These are phyloP conservation scores for Paramecium pentaurelia DNA, from an alignment of 73 alveolate genomes.

Conservation along the genomic window DNA sequence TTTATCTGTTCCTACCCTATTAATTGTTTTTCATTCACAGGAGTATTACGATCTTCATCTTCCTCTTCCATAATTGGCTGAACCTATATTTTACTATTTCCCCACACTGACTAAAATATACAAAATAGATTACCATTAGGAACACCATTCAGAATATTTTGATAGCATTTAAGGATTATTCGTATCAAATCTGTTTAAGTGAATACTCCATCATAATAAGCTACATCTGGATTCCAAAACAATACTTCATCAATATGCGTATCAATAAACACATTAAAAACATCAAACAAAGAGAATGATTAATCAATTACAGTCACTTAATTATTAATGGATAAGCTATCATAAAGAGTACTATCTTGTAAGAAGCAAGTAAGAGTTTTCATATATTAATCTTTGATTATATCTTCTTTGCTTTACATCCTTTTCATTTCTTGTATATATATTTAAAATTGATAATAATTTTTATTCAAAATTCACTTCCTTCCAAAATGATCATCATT, in stretches of 20 bases:
- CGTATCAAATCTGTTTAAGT: constrained; percentile 39
- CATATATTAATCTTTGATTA: constrained; percentile 2
- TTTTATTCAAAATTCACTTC: neutral
- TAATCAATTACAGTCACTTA: constrained; percentile 37
- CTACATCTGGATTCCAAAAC: constrained; percentile 56
- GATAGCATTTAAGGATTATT: neutral
- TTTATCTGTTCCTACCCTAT: neutral
- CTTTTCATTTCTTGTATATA: neutral
- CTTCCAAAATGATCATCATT: neutral
- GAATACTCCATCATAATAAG: constrained; percentile 46
- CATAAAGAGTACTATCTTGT: neutral
- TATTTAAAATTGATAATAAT: neutral
- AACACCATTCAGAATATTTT: neutral
- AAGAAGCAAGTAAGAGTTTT: neutral
- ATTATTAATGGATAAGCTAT: constrained; percentile 33
- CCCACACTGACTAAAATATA: constrained; percentile 1
- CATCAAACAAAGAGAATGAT: constrained; percentile 28
- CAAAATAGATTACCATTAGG: neutral
- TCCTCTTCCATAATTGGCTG: neutral
- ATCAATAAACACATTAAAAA: constrained; percentile 10
- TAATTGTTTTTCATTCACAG: neutral
- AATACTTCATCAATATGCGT: constrained; percentile 45
- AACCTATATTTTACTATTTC: neutral
- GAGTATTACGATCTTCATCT: neutral
- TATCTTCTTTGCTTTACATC: constrained; percentile 26